Conservation (phyloP, 352 stramenopile genomes). For the Phytopythium delawarense region DNA sequence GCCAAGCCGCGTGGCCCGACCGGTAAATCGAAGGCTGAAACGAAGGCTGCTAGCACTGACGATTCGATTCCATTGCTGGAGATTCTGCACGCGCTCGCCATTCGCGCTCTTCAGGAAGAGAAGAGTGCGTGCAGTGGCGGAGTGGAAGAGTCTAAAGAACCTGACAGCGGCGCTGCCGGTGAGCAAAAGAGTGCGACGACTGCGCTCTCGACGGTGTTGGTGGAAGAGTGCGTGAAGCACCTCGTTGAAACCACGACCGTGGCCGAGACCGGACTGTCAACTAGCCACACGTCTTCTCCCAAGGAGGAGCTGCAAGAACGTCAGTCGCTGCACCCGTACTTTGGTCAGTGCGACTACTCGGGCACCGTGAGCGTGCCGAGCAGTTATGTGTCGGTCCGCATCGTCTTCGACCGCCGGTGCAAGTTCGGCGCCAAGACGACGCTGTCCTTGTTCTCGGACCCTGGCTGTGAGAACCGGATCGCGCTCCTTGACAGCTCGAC, state of each 20-base stretch:
- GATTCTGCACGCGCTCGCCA: conserved; percentile 1
- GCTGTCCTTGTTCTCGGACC: conserved; percentile 67
- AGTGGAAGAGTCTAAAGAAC: conserved; percentile 1
- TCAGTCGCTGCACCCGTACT: conserved; percentile 85
- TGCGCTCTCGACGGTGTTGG: conserved; percentile 64
- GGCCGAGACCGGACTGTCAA: conserved; percentile 17
- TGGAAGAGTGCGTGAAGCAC: conserved; percentile 83
- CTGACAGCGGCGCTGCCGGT: conserved; percentile 17
- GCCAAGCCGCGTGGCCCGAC: not conserved
- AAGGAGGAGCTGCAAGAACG: conserved; percentile 65
- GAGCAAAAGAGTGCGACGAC: conserved; percentile 8
- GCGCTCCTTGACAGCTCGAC: conserved; percentile 40
- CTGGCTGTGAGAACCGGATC: conserved; percentile 58
- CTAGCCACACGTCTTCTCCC: not conserved
- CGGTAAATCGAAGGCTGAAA: not conserved
- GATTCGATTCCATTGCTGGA: conserved; percentile 4
- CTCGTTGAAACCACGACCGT: conserved; percentile 80
- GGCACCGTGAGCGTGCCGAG: conserved; percentile 45
- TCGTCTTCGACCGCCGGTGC: conserved; percentile 82
- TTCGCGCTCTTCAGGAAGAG: conserved; percentile 5
- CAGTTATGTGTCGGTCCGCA: conserved; percentile 53
- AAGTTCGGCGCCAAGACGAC: conserved; percentile 65
- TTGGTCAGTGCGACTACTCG: conserved; percentile 77
- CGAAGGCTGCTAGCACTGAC: not conserved
- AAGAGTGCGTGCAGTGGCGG: not conserved